A percentile compares a stretch with the other conserved stretches of the same genome.
Conservation (phyloP, 176 grass and related monocot species). For the Carex cristatella region DNA sequence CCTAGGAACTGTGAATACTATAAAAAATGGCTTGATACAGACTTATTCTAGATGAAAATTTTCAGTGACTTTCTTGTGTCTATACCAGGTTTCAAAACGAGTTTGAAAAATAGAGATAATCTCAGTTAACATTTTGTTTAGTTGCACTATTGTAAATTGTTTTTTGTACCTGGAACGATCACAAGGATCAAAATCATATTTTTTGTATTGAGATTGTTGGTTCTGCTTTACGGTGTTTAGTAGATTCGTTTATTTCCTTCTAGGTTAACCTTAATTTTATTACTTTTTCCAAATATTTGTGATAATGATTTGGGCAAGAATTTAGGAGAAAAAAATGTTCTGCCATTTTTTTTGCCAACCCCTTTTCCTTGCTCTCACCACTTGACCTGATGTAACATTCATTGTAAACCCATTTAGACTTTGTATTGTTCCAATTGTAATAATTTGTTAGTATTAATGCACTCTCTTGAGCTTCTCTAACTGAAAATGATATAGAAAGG, state of each 20-base stretch:
- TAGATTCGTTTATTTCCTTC: background rate
- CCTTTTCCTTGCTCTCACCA: background rate
- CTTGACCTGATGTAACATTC: background rate
- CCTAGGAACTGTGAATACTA: conserved; percentile 21
- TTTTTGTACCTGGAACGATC: background rate
- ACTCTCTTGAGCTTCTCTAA: too few species aligned
- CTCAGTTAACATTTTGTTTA: background rate
- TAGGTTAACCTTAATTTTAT: background rate
- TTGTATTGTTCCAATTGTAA: background rate
- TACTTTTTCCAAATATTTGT: background rate
- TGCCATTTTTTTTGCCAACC: background rate
- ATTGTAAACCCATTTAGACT: background rate
- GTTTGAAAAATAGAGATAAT: background rate
- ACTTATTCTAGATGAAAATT: background rate
- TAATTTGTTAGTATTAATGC: background rate
- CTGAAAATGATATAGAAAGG: too few species aligned
- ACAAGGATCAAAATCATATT: background rate
- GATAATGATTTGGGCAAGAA: background rate
- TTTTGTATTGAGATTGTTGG: background rate
- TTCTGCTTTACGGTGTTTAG: background rate
- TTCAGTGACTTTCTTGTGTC: background rate
- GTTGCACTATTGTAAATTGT: background rate
- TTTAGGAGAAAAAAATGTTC: background rate
- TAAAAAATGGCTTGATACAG: background rate
- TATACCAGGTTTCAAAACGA: background rate